Percentiles rank a stretch among this genome's conserved stretches.
phyloP scores from a whole-genome alignment of 164 flowering plant genomes.

The Kingdonia uniflora region DNA sequence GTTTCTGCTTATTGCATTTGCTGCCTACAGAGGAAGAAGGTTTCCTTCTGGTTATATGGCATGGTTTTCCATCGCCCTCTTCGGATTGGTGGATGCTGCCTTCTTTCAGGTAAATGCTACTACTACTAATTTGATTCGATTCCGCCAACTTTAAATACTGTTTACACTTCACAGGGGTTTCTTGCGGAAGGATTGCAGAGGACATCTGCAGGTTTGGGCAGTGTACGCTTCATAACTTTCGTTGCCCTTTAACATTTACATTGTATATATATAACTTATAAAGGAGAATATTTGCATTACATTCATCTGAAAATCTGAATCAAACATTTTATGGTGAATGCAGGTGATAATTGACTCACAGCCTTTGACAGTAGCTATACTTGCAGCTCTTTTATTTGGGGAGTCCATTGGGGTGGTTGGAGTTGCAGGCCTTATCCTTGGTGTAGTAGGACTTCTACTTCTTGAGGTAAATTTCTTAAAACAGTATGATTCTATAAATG shows the following conservation, averaged over 20 bases:
- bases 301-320: no score
- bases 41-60: slow-evolving; percentile 65
- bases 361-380: slow-evolving; percentile 86
- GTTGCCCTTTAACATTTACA: not conserved
- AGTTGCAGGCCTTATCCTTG: slow-evolving; percentile 76
- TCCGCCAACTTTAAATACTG: no score
- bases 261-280: no score
- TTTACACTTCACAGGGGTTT: no score
- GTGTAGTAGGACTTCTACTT: slow-evolving; percentile 80
- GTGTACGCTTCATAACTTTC: slow-evolving; percentile 36
- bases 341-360: slow-evolving; percentile 99
- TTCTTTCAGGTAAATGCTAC: no score
- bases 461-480: slow-evolving; percentile 78
- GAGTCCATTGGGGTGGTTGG: slow-evolving; percentile 82
- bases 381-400: slow-evolving; percentile 78
- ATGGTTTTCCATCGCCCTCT: slow-evolving; percentile 70
- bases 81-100: slow-evolving; percentile 75
- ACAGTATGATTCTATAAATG: no score
- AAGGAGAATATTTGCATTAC: no score
- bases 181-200: slow-evolving; percentile 88
- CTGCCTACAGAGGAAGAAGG: slow-evolving; percentile 35
- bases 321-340: no score
- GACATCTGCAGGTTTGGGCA: slow-evolving; percentile 95
- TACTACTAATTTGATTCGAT: no score
- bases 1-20: slow-evolving; percentile 48